Base-by-base conservation (phyloP, 805 yeast species). In the Phaffomyces opuntiae region DNA sequence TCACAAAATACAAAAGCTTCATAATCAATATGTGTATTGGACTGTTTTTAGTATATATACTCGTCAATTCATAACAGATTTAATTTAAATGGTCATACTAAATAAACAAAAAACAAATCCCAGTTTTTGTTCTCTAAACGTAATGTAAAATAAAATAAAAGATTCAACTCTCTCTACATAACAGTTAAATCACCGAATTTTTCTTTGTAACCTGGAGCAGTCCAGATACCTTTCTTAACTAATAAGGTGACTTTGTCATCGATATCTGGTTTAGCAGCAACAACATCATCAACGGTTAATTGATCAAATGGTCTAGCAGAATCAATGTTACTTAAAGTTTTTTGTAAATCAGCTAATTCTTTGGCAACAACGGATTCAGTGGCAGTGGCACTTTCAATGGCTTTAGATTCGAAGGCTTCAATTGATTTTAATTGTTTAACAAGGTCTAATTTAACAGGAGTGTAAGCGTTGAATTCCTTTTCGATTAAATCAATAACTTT, bases 121-220 rank as follows among this genome's bases (percentile, higher is more conserved):
- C 43, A 35, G 43, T 26, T 32, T 42, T 39, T 29, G 31, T 34
- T 35, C 31, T 29, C 39, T 32, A 37, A 34, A 24, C 9, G 12
- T 29, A 14, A 38, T 35, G 32, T 31, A 16, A 38, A 36, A 29
- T 37, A 36, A 9, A 31, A 21, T 31, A 12, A 31, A n/a, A 19
- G 13, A 24, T 14, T 17, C 12, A 27, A 27, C 13, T 51, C 7
- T 14, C 26, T 37, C 34, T 58, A 72, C 97, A 91, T 93, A 68
- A 89, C 88, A 63, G 91, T 88, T 73, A 91, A 80, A 68, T 86
- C 87, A 71, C 98, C 98, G 70, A 93, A 93, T 82, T 90, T 93
- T 73, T 93, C 98, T 73, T 86, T 83, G 83, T 93, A 93, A 62
- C 96, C 96, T 62, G 98, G 98, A 59, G 90, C 95, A 65, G 87